Evolutionary conservation across 2,329 filamentous ascomycete species (phyloP).

Genomic region (Thielaviopsis punctulata): DNA sequence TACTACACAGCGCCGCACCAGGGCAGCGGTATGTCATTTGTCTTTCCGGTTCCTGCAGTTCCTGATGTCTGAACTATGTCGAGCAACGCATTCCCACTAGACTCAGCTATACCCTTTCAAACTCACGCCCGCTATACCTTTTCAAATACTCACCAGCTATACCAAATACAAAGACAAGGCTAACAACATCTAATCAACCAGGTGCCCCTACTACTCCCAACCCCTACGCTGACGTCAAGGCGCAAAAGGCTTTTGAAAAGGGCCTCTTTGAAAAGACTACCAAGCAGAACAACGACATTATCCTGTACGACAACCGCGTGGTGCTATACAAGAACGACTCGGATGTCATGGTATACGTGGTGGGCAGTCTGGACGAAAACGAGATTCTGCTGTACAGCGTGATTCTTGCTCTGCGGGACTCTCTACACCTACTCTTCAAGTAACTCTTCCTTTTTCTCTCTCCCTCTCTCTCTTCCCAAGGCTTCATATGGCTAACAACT

Average conservation of each 20-base stretch:
- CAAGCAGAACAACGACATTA: slow-evolving; percentile 90
- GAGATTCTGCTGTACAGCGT: slow-evolving; percentile 94
- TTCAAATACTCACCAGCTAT: too few species aligned
- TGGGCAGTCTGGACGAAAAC: slow-evolving; percentile 84
- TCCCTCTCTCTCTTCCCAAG: not conserved
- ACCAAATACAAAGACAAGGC: not conserved
- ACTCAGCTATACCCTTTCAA: too few species aligned
- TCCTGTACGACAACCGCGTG: slow-evolving; percentile 90
- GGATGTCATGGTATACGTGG: slow-evolving; percentile 90
- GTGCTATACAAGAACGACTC: slow-evolving; percentile 97
- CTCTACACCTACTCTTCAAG: slow-evolving; percentile 84
- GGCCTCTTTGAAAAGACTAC: slow-evolving; percentile 87
- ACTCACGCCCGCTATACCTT: too few species aligned
- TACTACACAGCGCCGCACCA: slow-evolving; percentile 58
- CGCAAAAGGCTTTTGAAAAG: slow-evolving; percentile 94
- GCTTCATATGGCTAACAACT: slow-evolving; percentile 9
- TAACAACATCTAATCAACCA: not conserved
- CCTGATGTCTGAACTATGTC: too few species aligned
- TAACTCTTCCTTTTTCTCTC: slow-evolving; percentile 24
- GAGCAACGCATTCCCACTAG: too few species aligned
- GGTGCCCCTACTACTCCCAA: slow-evolving; percentile 28
- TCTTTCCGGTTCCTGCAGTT: too few species aligned
- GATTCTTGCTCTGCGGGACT: slow-evolving; percentile 76
- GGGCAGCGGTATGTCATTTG: slow-evolving; percentile 17
- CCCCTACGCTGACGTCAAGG: slow-evolving; percentile 76